Evolutionary conservation across 2,329 filamentous ascomycete species (phyloP).

Genomic region (Samsoniella hepiali): DNA sequence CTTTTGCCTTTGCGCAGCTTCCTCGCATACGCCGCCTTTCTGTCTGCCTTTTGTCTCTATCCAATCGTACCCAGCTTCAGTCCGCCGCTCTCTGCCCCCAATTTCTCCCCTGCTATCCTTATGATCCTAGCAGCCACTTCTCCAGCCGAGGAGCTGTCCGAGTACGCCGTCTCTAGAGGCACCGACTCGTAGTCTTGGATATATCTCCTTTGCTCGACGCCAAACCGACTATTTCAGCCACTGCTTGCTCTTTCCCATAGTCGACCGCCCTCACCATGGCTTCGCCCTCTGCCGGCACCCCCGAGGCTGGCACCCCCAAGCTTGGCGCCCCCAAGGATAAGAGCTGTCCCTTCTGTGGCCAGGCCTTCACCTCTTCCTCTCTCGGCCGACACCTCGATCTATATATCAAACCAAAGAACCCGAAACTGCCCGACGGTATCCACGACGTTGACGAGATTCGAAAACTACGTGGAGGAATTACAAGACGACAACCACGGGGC

Average conservation of each 20-base stretch:
- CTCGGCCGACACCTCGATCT: slow-evolving; percentile 90
- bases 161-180: slow-evolving; percentile 14
- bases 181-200: slow-evolving; percentile 13
- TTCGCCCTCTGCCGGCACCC: slow-evolving; percentile 31
- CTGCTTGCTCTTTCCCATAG: slow-evolving; percentile 13
- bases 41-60: not conserved
- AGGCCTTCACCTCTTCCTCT: slow-evolving; percentile 89
- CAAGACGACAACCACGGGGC: slow-evolving; percentile 74
- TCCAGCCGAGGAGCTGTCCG: slow-evolving; percentile 23
- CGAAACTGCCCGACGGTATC: slow-evolving; percentile 78
- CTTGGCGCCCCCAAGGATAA: slow-evolving; percentile 70
- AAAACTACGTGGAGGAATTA: slow-evolving; percentile 80
- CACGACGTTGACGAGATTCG: slow-evolving; percentile 89
- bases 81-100: slow-evolving; percentile 4
- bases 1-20: slow-evolving; percentile 22
- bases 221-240: not conserved
- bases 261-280: slow-evolving; percentile 28
- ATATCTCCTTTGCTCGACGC: not conserved
- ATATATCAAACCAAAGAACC: slow-evolving; percentile 91
- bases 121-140: slow-evolving; percentile 26
- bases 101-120: slow-evolving; percentile 28
- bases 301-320: slow-evolving; percentile 40
- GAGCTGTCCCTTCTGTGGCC: slow-evolving; percentile 81
- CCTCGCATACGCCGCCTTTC: slow-evolving; percentile 12
- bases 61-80: slow-evolving; percentile 4